Evolutionary conservation across 805 yeast species (phyloP).

Genomic region (Candida orba): DNA sequence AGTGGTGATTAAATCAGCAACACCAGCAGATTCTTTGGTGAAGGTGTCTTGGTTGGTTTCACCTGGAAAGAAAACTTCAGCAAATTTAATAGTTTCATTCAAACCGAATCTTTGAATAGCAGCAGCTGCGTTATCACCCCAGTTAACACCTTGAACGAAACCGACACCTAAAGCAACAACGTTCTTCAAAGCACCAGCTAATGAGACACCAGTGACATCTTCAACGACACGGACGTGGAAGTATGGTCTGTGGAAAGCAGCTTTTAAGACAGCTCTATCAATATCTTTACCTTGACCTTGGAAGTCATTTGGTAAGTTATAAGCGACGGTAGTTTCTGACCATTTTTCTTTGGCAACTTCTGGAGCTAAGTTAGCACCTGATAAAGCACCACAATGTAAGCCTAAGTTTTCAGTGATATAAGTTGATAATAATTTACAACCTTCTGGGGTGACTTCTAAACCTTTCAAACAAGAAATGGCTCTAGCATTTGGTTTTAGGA

Average conservation of each 20-base stretch:
- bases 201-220: constrained; percentile 93
- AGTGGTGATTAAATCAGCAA: constrained; percentile 95
- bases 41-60: constrained; percentile 50
- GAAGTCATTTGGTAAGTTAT: constrained; percentile 59
- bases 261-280: constrained; percentile 65
- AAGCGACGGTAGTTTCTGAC: constrained; percentile 98
- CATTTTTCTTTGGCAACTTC: constrained; percentile 94
- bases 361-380: constrained; percentile 96
- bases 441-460: constrained; percentile 69
- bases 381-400: constrained; percentile 89
- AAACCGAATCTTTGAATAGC: constrained; percentile 96
- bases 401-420: constrained; percentile 76
- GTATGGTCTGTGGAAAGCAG: constrained; percentile 92
- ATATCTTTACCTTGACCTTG: constrained; percentile 40
- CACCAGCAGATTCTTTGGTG: constrained; percentile 94
- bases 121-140: constrained; percentile 99
- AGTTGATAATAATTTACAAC: constrained; percentile 77
- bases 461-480: constrained; percentile 97
- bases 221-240: constrained; percentile 92
- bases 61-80: constrained; percentile 67
- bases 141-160: constrained; percentile 92
- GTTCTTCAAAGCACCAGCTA: constrained; percentile 96
- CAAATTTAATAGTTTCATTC: constrained; percentile 83
- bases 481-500: constrained; percentile 61
- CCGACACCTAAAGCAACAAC: constrained; percentile 96